Evolutionary conservation across 1,284 basidiomycete genomes (phyloP), one percentile per base, ranked within the genome.

Genomic region (Grifola frondosa): DNA sequence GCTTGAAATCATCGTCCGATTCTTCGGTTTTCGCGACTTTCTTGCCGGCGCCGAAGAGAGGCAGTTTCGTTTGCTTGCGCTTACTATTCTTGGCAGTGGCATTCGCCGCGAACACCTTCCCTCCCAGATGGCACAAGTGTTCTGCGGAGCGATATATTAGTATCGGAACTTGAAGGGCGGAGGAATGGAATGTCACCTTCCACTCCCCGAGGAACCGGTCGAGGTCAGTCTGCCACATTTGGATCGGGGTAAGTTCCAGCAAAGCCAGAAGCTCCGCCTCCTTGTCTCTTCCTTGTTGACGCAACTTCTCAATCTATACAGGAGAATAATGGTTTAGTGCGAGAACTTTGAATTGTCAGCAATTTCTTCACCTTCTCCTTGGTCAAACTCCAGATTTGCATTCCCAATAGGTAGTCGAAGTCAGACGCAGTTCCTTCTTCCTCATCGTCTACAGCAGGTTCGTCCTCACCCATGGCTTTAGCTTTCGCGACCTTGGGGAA

Each of bases 331-430:
- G n/a, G n/a, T n/a, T n/a, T n/a, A n/a, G n/a, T n/a, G n/a, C n/a
- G n/a, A n/a, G n/a, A n/a, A n/a, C n/a, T n/a, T n/a, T n/a, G n/a
- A n/a, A n/a, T n/a, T n/a, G n/a, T n/a, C n/a, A n/a, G n/a, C n/a
- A n/a, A n/a, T n/a, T n/a, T n/a, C n/a, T 16, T 45, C 6, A 89
- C 93, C 82, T 89, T 96, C 69, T 99, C 96, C 55, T 80, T 84
- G 1, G 97, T 99, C 70, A 99, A 73, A 68, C 86, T 97, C 75
- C 84, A 95, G 63, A 99, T 95, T 5, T 91, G 73, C 96, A 99
- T 99, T 21, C 89, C 84, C 47, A 99, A 72, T 48, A 99, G 68
- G 69, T 99, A 99, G 65, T 99, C 96, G 61, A 75, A 99, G 67
- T 98, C 97, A 30, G 78, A 78, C 15, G 74, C 65, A 5, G 67